Evolutionary conservation across 1,284 basidiomycete species (phyloP).

Genomic region (Ceratobasidium papillatum): DNA sequence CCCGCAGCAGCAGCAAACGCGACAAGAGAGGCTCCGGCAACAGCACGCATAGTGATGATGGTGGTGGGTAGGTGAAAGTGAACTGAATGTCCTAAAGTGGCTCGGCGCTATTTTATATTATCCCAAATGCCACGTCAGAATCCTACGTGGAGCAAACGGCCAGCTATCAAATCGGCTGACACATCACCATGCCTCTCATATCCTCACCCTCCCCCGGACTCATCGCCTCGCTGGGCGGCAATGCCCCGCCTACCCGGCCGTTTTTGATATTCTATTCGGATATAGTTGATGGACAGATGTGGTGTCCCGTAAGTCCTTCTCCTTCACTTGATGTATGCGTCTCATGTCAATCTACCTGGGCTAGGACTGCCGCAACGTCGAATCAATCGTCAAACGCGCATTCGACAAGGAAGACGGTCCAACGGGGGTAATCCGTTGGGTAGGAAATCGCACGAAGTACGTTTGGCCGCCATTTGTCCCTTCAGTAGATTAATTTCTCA

Average conservation of each 20-base stretch:
- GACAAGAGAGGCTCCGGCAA: constrained; percentile 40
- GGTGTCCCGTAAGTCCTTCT: constrained; percentile 43
- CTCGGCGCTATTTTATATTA: constrained; percentile 34
- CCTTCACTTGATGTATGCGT: constrained; percentile 10
- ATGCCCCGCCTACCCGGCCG: constrained; percentile 36
- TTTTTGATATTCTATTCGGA: constrained; percentile 44
- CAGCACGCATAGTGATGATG: constrained; percentile 55
- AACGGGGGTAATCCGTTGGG: constrained; percentile 42
- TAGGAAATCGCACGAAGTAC: constrained; percentile 42
- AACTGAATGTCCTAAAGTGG: constrained; percentile 11
- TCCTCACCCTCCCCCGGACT: constrained; percentile 23
- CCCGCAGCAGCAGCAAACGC: constrained; percentile 27
- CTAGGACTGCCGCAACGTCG: constrained; percentile 43
- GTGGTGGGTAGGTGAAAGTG: constrained; percentile 18
- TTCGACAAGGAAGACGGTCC: constrained; percentile 39
- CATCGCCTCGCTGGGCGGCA: constrained; percentile 36
- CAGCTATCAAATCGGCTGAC: constrained; percentile 19
- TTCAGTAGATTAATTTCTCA: not conserved
- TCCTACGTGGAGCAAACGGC: constrained; percentile 29
- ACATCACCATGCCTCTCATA: constrained; percentile 22
- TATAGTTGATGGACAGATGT: constrained; percentile 43
- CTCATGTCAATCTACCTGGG: not conserved
- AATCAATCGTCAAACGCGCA: constrained; percentile 40
- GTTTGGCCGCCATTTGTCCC: not conserved
- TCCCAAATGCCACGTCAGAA: constrained; percentile 42